Evolutionary conservation across 805 yeast species (phyloP).

Genomic region (Candida tallmaniae): DNA sequence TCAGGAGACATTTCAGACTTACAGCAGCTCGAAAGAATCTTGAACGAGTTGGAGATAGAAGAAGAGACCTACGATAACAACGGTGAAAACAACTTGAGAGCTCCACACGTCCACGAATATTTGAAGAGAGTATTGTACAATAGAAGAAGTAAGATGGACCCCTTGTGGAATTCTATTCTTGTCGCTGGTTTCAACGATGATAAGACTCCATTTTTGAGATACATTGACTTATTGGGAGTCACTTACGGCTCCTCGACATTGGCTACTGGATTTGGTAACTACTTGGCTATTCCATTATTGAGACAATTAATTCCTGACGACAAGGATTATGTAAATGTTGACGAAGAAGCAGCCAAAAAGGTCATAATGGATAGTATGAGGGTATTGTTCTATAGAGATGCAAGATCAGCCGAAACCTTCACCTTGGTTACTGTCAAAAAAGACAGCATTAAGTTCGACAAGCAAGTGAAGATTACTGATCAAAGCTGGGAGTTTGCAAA

Average conservation of each 20-base stretch:
- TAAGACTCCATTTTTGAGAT: constrained; percentile 63
- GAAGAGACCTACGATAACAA: constrained; percentile 78
- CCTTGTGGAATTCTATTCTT: constrained; percentile 89
- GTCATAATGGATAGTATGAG: constrained; percentile 87
- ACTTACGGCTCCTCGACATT: constrained; percentile 82
- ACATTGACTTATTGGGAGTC: constrained; percentile 89
- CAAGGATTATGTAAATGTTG: constrained; percentile 63
- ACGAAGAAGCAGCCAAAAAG: constrained; percentile 70
- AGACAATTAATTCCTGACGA: constrained; percentile 81
- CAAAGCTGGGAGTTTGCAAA: constrained; percentile 91
- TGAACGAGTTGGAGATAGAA: constrained; percentile 69
- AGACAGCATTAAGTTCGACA: constrained; percentile 45
- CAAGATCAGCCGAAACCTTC: constrained; percentile 85
- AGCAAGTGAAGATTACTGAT: constrained; percentile 60
- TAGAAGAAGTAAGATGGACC: constrained; percentile 91
- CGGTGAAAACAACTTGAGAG: constrained; percentile 56
- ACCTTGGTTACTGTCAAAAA: constrained; percentile 67
- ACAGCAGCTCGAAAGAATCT: constrained; percentile 70
- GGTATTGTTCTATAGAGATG: constrained; percentile 93
- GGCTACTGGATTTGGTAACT: constrained; percentile 96
- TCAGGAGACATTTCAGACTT: constrained; percentile 94
- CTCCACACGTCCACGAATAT: constrained; percentile 87
- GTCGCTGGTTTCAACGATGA: constrained; percentile 85
- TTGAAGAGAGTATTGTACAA: constrained; percentile 77
- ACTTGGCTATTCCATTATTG: constrained; percentile 87